Evolutionary conservation across 2,329 filamentous ascomycete species (phyloP).

Genomic region (Drechslerella dactyloides): DNA sequence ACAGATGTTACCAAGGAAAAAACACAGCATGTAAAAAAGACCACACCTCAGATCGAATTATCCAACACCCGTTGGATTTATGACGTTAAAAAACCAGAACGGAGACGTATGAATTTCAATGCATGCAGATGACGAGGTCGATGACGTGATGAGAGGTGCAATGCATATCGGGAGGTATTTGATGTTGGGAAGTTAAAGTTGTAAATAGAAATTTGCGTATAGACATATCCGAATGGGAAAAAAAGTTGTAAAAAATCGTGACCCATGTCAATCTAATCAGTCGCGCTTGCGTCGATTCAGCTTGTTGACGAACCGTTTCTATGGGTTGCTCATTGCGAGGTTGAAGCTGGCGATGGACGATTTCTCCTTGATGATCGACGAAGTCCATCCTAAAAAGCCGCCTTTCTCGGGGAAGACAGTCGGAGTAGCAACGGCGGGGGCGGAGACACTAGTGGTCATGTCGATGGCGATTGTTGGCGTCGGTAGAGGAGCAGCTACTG

Average conservation of each 20-base stretch:
- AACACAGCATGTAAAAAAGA: constrained; percentile 13
- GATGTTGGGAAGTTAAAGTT: background rate
- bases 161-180: background rate
- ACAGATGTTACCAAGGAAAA: constrained; percentile 22
- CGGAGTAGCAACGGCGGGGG: constrained; percentile 49
- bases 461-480: constrained; percentile 48
- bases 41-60: constrained; percentile 7
- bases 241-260: constrained; percentile 19
- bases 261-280: background rate
- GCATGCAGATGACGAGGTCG: background rate
- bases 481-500: constrained; percentile 54
- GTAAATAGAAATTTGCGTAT: background rate
- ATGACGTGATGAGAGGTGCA: background rate
- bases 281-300: background rate
- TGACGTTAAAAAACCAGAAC: constrained; percentile 7
- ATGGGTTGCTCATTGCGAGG: constrained; percentile 47
- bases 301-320: constrained; percentile 34
- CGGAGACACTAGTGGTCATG: constrained; percentile 23
- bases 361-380: constrained; percentile 59
- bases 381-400: constrained; percentile 64
- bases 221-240: constrained; percentile 8
- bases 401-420: constrained; percentile 61
- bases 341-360: constrained; percentile 57
- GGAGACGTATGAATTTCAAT: constrained; percentile 1
- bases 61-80: constrained; percentile 25